A percentile compares a stretch with the other conserved stretches of the same genome.
phyloP scores from a whole-genome alignment of 345 rosid genomes.

The Turnera subulata region DNA sequence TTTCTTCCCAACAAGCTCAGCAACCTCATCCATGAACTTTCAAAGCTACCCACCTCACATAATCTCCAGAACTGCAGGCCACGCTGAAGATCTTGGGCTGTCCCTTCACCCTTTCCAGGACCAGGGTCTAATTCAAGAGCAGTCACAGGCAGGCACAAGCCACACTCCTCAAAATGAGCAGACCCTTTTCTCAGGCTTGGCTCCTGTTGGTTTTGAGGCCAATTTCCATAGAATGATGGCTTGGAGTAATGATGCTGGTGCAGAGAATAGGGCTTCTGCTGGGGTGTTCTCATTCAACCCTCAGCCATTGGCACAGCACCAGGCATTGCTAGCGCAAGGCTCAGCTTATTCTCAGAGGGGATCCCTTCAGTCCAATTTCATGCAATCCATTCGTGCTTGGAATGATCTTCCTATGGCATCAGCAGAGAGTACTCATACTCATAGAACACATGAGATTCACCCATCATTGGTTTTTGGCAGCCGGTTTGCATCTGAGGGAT shows the following conservation, averaged over 20 bases:
- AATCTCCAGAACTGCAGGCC: slow-evolving; percentile 42
- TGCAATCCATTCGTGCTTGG: slow-evolving; percentile 53
- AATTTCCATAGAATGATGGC: slow-evolving; percentile 49
- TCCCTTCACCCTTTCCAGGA: slow-evolving; percentile 54
- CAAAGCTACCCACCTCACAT: slow-evolving; percentile 52
- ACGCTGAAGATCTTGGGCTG: slow-evolving; percentile 54
- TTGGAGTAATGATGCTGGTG: slow-evolving; percentile 37
- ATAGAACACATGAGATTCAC: slow-evolving; percentile 43
- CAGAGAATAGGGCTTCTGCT: slow-evolving; percentile 35
- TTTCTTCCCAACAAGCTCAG: slow-evolving; percentile 59
- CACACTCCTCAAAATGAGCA: slow-evolving; percentile 26
- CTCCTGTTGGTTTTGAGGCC: slow-evolving; percentile 28
- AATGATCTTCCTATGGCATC: slow-evolving; percentile 39
- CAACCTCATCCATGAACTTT: slow-evolving; percentile 44
- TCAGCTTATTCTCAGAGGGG: slow-evolving; percentile 53
- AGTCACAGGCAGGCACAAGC: slow-evolving; percentile 33
- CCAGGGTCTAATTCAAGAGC: slow-evolving; percentile 25
- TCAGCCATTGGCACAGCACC: slow-evolving; percentile 29
- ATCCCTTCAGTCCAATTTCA: slow-evolving; percentile 82
- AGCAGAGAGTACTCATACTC: slow-evolving; percentile 37
- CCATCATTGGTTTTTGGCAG: slow-evolving; percentile 41
- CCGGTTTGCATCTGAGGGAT: slow-evolving; percentile 48
- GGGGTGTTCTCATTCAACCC: slow-evolving; percentile 39
- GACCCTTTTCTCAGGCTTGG: slow-evolving; percentile 23
- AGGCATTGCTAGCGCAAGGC: slow-evolving; percentile 41